Percentiles rank a stretch among this genome's conserved stretches.
Conservation (phyloP, 2,329 filamentous ascomycete genomes). For the Fusarium brachygibbosum region DNA sequence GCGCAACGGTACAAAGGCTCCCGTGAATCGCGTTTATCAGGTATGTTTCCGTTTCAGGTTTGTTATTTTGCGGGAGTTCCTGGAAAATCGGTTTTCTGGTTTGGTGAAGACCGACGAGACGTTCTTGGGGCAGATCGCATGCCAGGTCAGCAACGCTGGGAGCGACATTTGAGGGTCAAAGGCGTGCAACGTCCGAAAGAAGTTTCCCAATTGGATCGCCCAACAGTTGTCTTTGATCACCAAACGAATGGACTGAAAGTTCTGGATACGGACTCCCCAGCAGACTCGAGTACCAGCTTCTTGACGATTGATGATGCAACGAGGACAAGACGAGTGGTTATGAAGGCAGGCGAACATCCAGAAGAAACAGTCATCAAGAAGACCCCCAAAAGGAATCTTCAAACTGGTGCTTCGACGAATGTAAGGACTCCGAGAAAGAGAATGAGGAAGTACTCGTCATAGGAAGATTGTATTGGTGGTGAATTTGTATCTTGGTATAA, state of each 20-base stretch:
- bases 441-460: background rate
- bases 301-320: conserved; percentile 27
- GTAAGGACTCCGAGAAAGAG: conserved; percentile 3
- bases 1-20: conserved; percentile 28
- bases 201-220: conserved; percentile 23
- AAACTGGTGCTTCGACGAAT: background rate
- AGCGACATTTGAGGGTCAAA: conserved; percentile 34
- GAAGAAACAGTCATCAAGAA: background rate
- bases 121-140: conserved; percentile 48
- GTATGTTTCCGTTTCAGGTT: conserved; percentile 47
- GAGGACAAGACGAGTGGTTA: conserved; percentile 3
- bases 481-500: background rate
- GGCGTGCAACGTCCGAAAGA: conserved; percentile 10
- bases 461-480: background rate
- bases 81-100: conserved; percentile 39
- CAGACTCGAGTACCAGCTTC: conserved; percentile 31
- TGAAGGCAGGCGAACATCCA: conserved; percentile 26
- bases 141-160: conserved; percentile 46
- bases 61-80: conserved; percentile 44
- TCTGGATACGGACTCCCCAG: conserved; percentile 33
- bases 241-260: conserved; percentile 18
- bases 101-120: conserved; percentile 47
- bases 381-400: background rate
- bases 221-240: conserved; percentile 40
- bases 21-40: conserved; percentile 41